Base-by-base conservation (phyloP, 176 grass and related monocot species). In the Oryza meyeriana region DNA sequence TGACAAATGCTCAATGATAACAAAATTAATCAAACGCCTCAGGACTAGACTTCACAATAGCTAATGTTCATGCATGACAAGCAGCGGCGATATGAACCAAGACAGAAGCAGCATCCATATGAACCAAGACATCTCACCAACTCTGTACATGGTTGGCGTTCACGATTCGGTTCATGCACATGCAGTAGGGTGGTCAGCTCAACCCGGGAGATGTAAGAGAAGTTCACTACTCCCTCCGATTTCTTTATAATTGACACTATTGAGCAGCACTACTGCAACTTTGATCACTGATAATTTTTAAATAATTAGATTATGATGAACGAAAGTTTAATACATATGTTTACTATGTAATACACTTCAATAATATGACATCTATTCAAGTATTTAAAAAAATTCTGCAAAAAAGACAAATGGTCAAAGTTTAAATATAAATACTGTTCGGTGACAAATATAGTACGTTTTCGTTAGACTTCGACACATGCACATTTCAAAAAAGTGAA, bases 61-160 rank as follows among this genome's bases (percentile, higher is more conserved):
- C 5, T 61, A 11, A 75, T 81, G 44, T 12, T 61, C 27, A 35
- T 86, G 76, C 48, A 30, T 32, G 26, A 67, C 40, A 41, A 59
- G 35, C 12, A 80, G 84, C 8, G 5, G 10, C 45, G 55, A 33
- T 78, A 58, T 44, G 33, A 33, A 86, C 39, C 44, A 86, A 59
- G 85, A 81, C 85, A 29, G 68, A 59, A 59, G 35, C 12, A 67
- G 77, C 55, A 59, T 59, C 34, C 65, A 18, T 71, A 58, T 44
- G 33, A 33, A 67, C 30, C 61, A 75, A 44, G 85, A 81, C 85
- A 30, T 61, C 71, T 69, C 32, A 81, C 71, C 85, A 76, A 81
- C 27, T 65, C 71, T 59, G 71, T 69, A 59, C n/a, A 59, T 59
- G 66, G 41, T 13, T 74, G 61, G 61, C 17, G 4, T 73, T 29